These are phyloP conservation scores for Huntiella omanensis DNA, from an alignment of 2,329 filamentous ascomycete species.

Conservation along the genomic window DNA sequence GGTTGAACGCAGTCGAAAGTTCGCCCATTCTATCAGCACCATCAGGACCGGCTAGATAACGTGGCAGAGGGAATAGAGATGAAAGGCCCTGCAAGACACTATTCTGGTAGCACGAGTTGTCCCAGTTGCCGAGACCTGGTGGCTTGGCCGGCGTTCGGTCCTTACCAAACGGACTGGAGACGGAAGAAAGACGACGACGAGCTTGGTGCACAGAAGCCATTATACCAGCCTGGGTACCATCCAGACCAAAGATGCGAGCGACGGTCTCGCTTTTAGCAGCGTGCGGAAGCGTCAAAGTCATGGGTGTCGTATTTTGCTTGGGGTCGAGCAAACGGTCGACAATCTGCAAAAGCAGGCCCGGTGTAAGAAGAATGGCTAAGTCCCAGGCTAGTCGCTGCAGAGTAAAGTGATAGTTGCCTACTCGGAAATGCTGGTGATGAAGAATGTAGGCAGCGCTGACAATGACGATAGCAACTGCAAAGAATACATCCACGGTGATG, in stretches of 20 bases:
- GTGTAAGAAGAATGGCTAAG: constrained; percentile 4
- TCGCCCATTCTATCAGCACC: constrained; percentile 14
- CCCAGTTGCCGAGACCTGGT: constrained; percentile 67
- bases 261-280: constrained; percentile 8
- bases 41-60: constrained; percentile 37
- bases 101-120: constrained; percentile 97
- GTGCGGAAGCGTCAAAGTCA: constrained; percentile 8
- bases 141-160: constrained; percentile 19
- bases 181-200: constrained; percentile 7
- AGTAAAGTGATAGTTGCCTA: constrained; percentile 5
- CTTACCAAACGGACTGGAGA: constrained; percentile 2
- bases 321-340: constrained; percentile 10
- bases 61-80: constrained; percentile 49
- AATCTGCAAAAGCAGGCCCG: constrained; percentile 4
- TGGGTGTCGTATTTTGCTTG: constrained; percentile 3
- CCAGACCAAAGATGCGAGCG: constrained; percentile 7
- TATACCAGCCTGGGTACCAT: constrained; percentile 5
- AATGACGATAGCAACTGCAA: background rate
- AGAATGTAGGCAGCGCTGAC: background rate
- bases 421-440: constrained; percentile 1
- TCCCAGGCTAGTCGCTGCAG: constrained; percentile 7
- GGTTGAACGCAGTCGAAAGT: constrained; percentile 20
- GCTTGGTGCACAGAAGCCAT: constrained; percentile 6
- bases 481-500: too few relatives aligned
- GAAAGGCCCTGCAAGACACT: constrained; percentile 77